Conservation (phyloP, 495 filamentous ascomycete species). For the Neurospora sp. region DNA sequence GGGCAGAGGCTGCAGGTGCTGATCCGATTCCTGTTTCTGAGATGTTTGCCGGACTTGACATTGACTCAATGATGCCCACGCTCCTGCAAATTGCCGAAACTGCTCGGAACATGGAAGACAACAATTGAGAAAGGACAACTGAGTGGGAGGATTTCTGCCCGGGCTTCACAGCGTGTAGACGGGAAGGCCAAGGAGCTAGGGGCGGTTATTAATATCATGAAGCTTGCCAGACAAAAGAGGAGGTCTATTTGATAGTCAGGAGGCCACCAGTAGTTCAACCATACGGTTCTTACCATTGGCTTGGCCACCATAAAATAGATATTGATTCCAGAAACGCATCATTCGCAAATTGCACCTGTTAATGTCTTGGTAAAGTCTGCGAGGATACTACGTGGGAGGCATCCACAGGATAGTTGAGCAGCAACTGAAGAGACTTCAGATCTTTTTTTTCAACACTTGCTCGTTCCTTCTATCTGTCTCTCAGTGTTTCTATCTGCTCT, state of each 20-base stretch:
- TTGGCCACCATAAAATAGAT: not conserved
- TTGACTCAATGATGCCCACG: not conserved
- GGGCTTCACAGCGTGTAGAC: not conserved
- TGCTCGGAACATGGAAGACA: not conserved
- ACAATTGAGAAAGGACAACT: not conserved
- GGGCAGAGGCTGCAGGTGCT: not conserved
- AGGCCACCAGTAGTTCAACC: no score
- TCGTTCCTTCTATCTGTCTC: not conserved
- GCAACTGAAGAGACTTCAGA: not conserved
- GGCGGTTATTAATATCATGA: not conserved
- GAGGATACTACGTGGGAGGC: not conserved
- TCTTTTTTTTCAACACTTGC: not conserved
- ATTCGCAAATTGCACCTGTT: not conserved
- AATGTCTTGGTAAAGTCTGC: not conserved
- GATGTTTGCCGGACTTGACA: not conserved
- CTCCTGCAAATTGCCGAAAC: not conserved
- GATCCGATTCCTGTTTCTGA: not conserved
- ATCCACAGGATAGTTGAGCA: not conserved
- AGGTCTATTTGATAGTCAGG: not conserved
- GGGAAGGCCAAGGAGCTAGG: not conserved
- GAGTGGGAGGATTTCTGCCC: not conserved
- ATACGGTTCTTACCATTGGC: no score
- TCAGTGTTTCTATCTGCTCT: not conserved
- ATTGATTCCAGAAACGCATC: not conserved
- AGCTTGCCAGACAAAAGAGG: not conserved